Evolutionary conservation across 1,139 yeast genomes (phyloP), one percentile per base, ranked within the genome.

Genomic region (Pichia sp.): DNA sequence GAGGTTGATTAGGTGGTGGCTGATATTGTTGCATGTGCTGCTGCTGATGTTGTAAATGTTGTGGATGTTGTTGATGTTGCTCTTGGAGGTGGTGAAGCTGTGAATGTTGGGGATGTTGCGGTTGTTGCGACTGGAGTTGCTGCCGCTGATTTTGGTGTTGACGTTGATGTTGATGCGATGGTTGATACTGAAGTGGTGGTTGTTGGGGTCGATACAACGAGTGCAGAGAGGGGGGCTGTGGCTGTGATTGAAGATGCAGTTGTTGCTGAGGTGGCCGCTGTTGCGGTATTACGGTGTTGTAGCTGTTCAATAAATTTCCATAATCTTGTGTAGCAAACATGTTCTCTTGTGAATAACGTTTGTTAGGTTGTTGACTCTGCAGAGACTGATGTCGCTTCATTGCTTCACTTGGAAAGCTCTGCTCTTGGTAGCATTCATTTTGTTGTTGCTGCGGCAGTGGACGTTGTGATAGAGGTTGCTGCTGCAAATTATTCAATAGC

Each of bases 21-120:
- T 31, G 34, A 12, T 31, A 9, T 31, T 31, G 34, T 8, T 31
- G 34, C 34, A 9, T 8, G 34, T 1, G 48, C 30, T 29, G 48
- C 12, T 29, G 48, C 16, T 46, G 48, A n/a, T 45, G 46, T 45
- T 45, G 48, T 4, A 6, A 14, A 24, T 45, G 48, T 45, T 45
- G 48, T 30, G 20, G 41, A 46, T 7, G 42, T 5, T 31, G 49
- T 30, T 14, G 27, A 33, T 20, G 34, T 9, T 36, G 40, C 10
- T 20, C 3, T 20, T 20, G 24, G 24, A 20, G 24, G 24, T 20
- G 24, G 24, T 20, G 24, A 20, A 20, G 24, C 24, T 20, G 24
- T 20, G 14, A 16, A 36, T 12, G 12, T 9, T 31, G 34, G 9
- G 40, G 16, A 36, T 2, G 16, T 14, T 36, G 40, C 4, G 6